phyloP scores from a whole-genome alignment of 2,329 filamentous ascomycete genomes.

The Coniella lustricola region DNA sequence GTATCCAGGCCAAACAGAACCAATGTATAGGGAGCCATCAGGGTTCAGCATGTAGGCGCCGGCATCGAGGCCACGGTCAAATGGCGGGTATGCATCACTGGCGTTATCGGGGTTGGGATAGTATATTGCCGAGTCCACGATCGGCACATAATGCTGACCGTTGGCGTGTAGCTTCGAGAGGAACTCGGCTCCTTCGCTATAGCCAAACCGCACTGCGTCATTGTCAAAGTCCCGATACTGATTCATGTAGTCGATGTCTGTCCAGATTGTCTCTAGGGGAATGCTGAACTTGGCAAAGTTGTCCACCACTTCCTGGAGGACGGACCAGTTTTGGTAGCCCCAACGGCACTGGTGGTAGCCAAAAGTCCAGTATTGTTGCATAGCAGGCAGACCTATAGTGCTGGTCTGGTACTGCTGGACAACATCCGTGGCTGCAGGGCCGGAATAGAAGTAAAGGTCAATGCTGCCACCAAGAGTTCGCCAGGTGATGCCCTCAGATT shows the following conservation, averaged over 20 bases:
- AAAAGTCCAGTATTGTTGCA: conserved; percentile 77
- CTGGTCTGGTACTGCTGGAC: conserved; percentile 63
- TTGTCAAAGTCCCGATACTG: conserved; percentile 55
- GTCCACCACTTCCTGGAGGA: conserved; percentile 58
- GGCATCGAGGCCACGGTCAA: conserved; percentile 53
- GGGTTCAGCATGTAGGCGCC: conserved; percentile 47
- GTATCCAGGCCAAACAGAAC: conserved; percentile 68
- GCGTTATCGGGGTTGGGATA: conserved; percentile 63
- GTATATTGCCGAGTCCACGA: conserved; percentile 67
- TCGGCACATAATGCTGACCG: conserved; percentile 64
- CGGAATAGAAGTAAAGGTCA: conserved; percentile 73
- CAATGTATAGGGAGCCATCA: conserved; percentile 50
- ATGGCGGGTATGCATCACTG: conserved; percentile 56
- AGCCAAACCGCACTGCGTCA: conserved; percentile 49
- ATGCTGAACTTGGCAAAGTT: conserved; percentile 59
- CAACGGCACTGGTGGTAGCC: conserved; percentile 81
- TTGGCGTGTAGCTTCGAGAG: conserved; percentile 55
- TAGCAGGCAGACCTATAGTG: conserved; percentile 62
- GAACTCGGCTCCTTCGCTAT: conserved; percentile 52
- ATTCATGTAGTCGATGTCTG: conserved; percentile 68
- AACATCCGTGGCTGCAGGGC: conserved; percentile 60
- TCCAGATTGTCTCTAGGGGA: conserved; percentile 68
- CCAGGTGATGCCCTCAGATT: conserved; percentile 61
- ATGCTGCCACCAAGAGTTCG: conserved; percentile 67
- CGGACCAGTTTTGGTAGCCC: conserved; percentile 70